A percentile compares a stretch with the other conserved stretches of the same genome.
phyloP scores from a whole-genome alignment of 345 rosid species.

The Nephelium lappaceum region DNA sequence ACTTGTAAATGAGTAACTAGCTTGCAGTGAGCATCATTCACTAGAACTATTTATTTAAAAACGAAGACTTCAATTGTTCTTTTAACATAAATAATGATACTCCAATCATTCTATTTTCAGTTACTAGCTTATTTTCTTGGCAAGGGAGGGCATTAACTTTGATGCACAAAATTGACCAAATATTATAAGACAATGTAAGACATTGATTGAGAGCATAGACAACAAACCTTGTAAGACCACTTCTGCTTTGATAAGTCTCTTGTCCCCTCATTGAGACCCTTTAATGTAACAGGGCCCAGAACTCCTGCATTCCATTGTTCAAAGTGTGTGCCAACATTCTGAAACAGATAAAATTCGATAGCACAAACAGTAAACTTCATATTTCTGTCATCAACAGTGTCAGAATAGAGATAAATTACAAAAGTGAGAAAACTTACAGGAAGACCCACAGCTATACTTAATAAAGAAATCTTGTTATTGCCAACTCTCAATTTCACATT shows the following conservation, averaged over 20 bases:
- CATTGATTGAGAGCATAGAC: slow-evolving; percentile 28
- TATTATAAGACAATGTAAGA: neutral
- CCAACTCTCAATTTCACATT: slow-evolving; percentile 75
- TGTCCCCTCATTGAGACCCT: slow-evolving; percentile 76
- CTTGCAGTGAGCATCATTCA: neutral
- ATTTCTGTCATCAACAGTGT: neutral
- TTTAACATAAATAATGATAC: too few species aligned
- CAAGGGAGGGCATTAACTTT: neutral
- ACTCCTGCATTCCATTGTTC: slow-evolving; percentile 90
- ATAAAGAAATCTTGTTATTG: slow-evolving; percentile 69
- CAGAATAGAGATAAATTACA: neutral
- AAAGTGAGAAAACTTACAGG: slow-evolving; percentile 57
- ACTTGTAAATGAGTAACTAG: neutral
- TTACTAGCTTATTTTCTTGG: neutral
- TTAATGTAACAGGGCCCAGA: slow-evolving; percentile 75
- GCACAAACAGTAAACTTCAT: neutral
- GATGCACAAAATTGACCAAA: slow-evolving; percentile 7
- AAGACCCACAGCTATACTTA: slow-evolving; percentile 82
- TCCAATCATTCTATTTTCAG: neutral
- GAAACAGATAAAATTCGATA: slow-evolving; percentile 17
- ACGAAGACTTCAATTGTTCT: too few species aligned
- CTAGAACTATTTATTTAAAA: neutral
- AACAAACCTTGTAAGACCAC: slow-evolving; percentile 92
- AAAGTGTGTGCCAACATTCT: slow-evolving; percentile 87
- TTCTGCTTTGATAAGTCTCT: slow-evolving; percentile 82